Conservation (phyloP, 2,329 filamentous ascomycete genomes). For the Dissoconium aciculare region DNA sequence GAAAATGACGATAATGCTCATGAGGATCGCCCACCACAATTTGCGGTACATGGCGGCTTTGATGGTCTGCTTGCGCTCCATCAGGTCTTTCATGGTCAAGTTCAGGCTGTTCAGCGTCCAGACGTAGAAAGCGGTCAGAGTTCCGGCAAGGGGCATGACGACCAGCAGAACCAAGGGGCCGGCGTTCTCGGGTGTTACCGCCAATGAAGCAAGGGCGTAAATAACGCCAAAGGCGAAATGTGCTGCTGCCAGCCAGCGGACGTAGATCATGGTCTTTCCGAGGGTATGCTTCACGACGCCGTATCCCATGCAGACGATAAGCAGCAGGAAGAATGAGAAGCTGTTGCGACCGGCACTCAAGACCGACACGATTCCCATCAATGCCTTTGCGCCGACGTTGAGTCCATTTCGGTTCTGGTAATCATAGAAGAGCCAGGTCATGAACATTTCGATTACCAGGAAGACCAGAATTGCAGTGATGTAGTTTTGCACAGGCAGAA, state of each 20-base stretch:
- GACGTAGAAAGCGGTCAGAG: slow-evolving; percentile 91
- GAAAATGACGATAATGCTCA: slow-evolving; percentile 88
- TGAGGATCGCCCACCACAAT: slow-evolving; percentile 93
- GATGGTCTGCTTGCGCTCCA: slow-evolving; percentile 80
- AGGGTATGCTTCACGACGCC: slow-evolving; percentile 90
- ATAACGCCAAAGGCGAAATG: slow-evolving; percentile 93
- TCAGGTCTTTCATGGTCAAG: slow-evolving; percentile 87
- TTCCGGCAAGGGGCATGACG: slow-evolving; percentile 79
- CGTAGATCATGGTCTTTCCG: slow-evolving; percentile 85
- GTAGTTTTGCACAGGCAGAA: slow-evolving; percentile 94
- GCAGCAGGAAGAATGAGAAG: slow-evolving; percentile 92
- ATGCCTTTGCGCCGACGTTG: slow-evolving; percentile 64
- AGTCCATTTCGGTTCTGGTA: slow-evolving; percentile 83
- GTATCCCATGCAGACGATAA: slow-evolving; percentile 99
- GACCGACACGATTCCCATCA: slow-evolving; percentile 83
- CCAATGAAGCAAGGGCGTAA: slow-evolving; percentile 77
- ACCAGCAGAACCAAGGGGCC: slow-evolving; percentile 85
- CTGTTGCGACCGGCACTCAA: slow-evolving; percentile 90
- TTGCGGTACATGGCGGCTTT: slow-evolving; percentile 97
- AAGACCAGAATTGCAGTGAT: slow-evolving; percentile 95
- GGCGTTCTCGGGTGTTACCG: slow-evolving; percentile 76
- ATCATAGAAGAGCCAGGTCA: slow-evolving; percentile 99
- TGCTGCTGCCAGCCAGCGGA: slow-evolving; percentile 75
- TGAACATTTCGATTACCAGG: slow-evolving; percentile 85
- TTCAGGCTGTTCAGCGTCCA: slow-evolving; percentile 97